Conservation (phyloP, 2,329 filamentous ascomycete genomes). For the Phyllosticta citribraziliensis region DNA sequence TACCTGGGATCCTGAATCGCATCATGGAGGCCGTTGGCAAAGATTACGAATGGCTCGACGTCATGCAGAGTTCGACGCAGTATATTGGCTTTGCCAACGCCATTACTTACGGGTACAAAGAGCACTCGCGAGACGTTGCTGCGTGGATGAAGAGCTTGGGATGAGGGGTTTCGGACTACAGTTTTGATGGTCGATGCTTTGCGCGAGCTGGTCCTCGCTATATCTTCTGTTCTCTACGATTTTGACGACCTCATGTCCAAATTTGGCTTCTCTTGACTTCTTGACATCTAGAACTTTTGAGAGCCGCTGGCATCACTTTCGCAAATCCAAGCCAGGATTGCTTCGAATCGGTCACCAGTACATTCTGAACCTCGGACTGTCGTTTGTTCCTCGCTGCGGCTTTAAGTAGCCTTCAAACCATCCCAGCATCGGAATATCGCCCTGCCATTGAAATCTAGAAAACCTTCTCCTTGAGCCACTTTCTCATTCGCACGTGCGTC, state of each 20-base stretch:
- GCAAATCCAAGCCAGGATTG: no score
- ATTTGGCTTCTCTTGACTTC: no score
- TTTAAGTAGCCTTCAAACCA: no score
- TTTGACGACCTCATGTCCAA: background rate
- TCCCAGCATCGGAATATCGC: background rate
- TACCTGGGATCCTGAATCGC: conserved; percentile 23
- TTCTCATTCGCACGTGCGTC: background rate
- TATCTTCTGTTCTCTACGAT: background rate
- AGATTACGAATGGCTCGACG: conserved; percentile 8
- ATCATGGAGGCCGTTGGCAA: conserved; percentile 16
- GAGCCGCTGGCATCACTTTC: no score
- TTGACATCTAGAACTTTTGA: no score
- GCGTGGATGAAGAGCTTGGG: background rate
- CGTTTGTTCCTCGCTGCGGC: no score
- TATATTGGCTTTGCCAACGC: conserved; percentile 18
- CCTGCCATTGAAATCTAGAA: background rate
- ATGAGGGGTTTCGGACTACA: background rate
- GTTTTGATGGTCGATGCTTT: background rate
- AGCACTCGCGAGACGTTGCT: conserved; percentile 11
- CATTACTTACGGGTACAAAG: conserved; percentile 15
- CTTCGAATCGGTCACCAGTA: no score
- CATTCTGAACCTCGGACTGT: no score
- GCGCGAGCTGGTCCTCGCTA: background rate
- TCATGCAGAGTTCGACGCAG: conserved; percentile 18
- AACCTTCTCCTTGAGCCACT: background rate